phyloP scores from a whole-genome alignment of 164 flowering plant genomes.

The Sextonia rubra region DNA sequence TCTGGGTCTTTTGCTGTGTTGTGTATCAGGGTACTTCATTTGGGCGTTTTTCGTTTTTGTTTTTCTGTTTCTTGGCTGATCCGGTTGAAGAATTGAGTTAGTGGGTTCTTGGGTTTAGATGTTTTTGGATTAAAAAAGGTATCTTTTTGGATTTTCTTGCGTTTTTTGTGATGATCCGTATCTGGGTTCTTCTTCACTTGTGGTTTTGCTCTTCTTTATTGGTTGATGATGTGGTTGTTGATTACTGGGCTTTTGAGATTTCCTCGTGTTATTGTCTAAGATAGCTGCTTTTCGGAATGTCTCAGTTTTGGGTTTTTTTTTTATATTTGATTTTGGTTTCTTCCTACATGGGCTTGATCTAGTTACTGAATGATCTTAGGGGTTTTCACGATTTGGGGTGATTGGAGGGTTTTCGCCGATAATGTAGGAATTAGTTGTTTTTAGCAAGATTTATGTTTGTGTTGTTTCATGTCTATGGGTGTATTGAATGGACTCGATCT shows the following conservation, averaged over 20 bases:
- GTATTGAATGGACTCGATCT: neutral
- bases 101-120: neutral
- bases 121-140: slow-evolving; percentile 2
- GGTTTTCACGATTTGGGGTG: neutral
- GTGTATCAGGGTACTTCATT: slow-evolving; percentile 3
- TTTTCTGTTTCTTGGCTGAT: neutral
- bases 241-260: neutral
- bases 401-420: neutral
- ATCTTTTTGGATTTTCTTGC: slow-evolving; percentile 9
- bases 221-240: neutral
- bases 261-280: neutral
- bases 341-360: neutral
- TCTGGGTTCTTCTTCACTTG: neutral
- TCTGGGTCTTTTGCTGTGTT: neutral
- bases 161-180: neutral
- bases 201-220: neutral
- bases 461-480: neutral
- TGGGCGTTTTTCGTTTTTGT: neutral
- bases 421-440: neutral
- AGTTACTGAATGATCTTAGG: neutral
- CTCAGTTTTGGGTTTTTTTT: neutral
- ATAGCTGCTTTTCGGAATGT: neutral
- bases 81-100: neutral
- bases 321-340: neutral
- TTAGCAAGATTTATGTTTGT: slow-evolving; percentile 1